A percentile compares a stretch with the other conserved stretches of the same genome.
These are phyloP conservation scores for Guyanaporus albipodus DNA, from an alignment of 768 basidiomycete species.

Conservation along the genomic window DNA sequence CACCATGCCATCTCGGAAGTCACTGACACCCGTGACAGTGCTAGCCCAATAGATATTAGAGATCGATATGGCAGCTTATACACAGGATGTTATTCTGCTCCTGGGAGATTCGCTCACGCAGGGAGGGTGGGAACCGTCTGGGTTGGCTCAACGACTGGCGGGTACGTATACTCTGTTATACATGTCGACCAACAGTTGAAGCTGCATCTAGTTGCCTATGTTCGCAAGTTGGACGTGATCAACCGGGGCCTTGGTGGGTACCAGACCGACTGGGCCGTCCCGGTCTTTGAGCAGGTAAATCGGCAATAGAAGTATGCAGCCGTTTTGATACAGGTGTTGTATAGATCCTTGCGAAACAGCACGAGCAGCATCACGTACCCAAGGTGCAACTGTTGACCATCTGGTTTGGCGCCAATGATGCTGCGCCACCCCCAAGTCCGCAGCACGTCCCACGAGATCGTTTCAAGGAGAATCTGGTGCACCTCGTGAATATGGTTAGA, in stretches of 20 bases:
- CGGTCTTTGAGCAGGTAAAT: constrained; percentile 68
- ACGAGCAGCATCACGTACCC: constrained; percentile 46
- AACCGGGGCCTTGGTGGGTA: constrained; percentile 86
- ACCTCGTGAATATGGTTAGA: constrained; percentile 59
- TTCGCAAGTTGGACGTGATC: constrained; percentile 77
- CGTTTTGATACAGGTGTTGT: not conserved
- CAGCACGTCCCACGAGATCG: constrained; percentile 75
- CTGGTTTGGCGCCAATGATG: constrained; percentile 92
- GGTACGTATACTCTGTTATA: constrained; percentile 14
- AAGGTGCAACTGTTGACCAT: constrained; percentile 71
- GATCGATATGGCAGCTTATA: constrained; percentile 43
- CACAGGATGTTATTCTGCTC: constrained; percentile 67
- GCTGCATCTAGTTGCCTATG: constrained; percentile 57
- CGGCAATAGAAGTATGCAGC: not conserved
- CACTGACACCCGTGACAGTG: not conserved
- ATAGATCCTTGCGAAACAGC: constrained; percentile 57
- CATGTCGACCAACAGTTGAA: not conserved
- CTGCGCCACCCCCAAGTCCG: constrained; percentile 54
- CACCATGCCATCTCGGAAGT: not conserved
- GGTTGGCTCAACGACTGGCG: constrained; percentile 65
- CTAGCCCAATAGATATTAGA: not conserved
- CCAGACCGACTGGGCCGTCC: constrained; percentile 82
- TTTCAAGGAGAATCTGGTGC: constrained; percentile 60
- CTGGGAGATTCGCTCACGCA: constrained; percentile 85
- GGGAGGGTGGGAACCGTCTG: constrained; percentile 54